phyloP scores from a whole-genome alignment of 805 yeast species.

The Wickerhamiella cacticola region DNA sequence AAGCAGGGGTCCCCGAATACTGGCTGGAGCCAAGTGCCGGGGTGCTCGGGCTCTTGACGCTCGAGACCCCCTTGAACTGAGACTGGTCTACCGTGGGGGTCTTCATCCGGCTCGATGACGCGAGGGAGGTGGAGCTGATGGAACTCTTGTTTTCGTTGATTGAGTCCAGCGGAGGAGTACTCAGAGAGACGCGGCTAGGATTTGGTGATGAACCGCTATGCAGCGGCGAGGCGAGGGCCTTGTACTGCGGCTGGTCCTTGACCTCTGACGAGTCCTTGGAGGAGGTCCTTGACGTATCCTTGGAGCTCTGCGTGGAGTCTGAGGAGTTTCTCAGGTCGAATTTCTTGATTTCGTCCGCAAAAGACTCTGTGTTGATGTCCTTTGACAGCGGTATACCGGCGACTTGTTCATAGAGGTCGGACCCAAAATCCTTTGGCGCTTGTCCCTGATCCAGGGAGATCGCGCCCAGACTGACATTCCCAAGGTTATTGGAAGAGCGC shows the following conservation, averaged over 20 bases:
- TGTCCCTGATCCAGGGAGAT: constrained; percentile 7
- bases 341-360: constrained; percentile 6
- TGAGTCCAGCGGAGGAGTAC: background rate
- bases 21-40: background rate
- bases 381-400: constrained; percentile 7
- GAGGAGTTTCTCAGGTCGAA: background rate
- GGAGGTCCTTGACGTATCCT: background rate
- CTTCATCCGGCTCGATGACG: background rate
- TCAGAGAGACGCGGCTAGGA: background rate
- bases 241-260: background rate
- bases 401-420: constrained; percentile 4
- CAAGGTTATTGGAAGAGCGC: background rate
- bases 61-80: background rate
- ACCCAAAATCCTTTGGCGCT: constrained; percentile 5
- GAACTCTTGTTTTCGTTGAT: constrained; percentile 1
- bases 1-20: background rate
- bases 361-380: background rate
- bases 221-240: background rate
- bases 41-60: constrained; percentile 7
- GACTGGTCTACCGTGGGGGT: constrained; percentile 3
- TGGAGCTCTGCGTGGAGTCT: constrained; percentile 4
- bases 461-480: constrained; percentile 5
- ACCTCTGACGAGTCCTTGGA: constrained; percentile 1
- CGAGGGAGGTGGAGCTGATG: background rate
- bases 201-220: background rate